Percentiles rank a stretch among this genome's conserved stretches.
phyloP scores from a whole-genome alignment of 2,329 filamentous ascomycete species.

The Nakataea oryzae region DNA sequence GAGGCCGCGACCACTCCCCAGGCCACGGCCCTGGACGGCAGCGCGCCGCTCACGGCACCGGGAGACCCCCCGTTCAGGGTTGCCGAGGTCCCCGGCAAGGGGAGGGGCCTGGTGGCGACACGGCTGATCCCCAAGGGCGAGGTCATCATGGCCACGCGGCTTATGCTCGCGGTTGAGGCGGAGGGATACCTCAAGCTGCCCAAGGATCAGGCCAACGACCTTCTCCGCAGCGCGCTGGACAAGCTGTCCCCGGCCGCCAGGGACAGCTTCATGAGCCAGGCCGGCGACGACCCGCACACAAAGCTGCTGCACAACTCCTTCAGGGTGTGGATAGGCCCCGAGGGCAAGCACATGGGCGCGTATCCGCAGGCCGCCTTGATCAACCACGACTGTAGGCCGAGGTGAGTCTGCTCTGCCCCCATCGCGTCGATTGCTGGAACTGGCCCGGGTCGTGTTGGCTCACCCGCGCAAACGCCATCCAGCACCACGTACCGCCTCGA shows the following conservation, averaged over 20 bases:
- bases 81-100: constrained; percentile 21
- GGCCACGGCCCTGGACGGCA: constrained; percentile 4
- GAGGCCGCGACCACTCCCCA: constrained; percentile 1
- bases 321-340: constrained; percentile 18
- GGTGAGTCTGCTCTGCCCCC: constrained; percentile 17
- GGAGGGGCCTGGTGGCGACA: constrained; percentile 23
- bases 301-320: constrained; percentile 26
- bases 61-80: constrained; percentile 14
- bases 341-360: constrained; percentile 18
- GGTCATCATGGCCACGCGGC: constrained; percentile 19
- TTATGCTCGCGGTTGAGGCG: constrained; percentile 19
- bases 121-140: constrained; percentile 23
- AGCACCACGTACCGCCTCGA: constrained; percentile 23
- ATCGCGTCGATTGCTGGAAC: not conserved
- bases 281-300: constrained; percentile 16
- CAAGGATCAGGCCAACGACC: constrained; percentile 8
- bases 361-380: constrained; percentile 23
- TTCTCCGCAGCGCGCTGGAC: constrained; percentile 19
- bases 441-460: not conserved
- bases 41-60: constrained; percentile 4
- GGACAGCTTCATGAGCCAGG: constrained; percentile 18
- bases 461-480: not conserved
- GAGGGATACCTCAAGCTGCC: constrained; percentile 6
- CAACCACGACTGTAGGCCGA: constrained; percentile 30
- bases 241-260: constrained; percentile 14